Evolutionary conservation across 306 rosid species (phyloP).

Genomic region (Prunus campanulata): DNA sequence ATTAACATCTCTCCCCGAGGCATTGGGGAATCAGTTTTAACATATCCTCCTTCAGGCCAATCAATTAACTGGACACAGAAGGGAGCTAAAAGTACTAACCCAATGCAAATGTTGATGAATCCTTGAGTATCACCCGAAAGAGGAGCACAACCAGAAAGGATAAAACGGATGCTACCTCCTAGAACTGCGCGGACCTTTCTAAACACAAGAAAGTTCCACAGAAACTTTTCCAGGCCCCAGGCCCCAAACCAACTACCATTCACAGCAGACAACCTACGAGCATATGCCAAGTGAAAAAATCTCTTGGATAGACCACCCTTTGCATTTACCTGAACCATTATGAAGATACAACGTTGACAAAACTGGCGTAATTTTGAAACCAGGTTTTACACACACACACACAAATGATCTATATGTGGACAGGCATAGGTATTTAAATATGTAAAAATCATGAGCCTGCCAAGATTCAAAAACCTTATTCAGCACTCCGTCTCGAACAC

Average conservation of each 20-base stretch:
- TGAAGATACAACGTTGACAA: constrained; percentile 24
- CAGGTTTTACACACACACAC: neutral
- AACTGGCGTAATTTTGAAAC: constrained; percentile 7
- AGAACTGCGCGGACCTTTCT: no score
- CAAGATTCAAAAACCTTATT: constrained; percentile 37
- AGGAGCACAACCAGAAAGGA: no score
- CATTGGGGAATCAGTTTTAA: no score
- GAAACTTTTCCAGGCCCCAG: constrained; percentile 74
- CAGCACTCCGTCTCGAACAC: no score
- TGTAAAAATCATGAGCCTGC: constrained; percentile 7
- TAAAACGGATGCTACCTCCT: no score
- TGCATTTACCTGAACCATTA: constrained; percentile 56
- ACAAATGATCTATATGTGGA: neutral
- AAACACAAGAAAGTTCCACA: constrained; percentile 42
- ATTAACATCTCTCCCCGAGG: no score
- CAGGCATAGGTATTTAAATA: neutral
- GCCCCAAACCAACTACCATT: constrained; percentile 98
- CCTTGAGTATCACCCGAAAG: no score
- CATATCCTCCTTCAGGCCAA: no score
- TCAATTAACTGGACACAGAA: no score
- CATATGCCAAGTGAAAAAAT: constrained; percentile 83
- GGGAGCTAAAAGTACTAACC: no score
- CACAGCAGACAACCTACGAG: constrained; percentile 75
- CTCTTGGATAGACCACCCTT: constrained; percentile 77
- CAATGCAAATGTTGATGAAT: no score